phyloP scores from a whole-genome alignment of 129 eudicot genomes.

The Chrysanthemum seticuspe region DNA sequence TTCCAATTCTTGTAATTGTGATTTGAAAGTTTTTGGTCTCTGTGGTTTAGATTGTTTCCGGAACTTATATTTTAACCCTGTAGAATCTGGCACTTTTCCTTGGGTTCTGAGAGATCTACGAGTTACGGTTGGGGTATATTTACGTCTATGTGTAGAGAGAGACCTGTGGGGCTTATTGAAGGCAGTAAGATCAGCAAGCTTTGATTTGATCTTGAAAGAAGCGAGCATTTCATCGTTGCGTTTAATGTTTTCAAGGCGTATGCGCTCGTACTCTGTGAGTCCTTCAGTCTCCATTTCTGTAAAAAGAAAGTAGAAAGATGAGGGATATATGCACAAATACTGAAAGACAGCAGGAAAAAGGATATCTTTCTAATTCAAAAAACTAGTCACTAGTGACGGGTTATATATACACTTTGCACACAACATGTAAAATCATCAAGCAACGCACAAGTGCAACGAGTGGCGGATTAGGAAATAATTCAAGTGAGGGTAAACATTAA shows the following conservation, averaged over 20 bases:
- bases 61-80: conserved; percentile 40
- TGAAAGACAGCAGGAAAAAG: too few relatives aligned
- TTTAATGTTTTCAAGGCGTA: conserved; percentile 74
- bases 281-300: conserved; percentile 31
- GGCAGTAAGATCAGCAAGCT: conserved; percentile 46
- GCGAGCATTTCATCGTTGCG: conserved; percentile 73
- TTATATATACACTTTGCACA: too few relatives aligned
- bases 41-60: not conserved
- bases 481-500: too few relatives aligned
- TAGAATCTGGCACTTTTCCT: conserved; percentile 62
- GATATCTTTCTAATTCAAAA: too few relatives aligned
- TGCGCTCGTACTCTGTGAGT: conserved; percentile 73
- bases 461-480: too few relatives aligned
- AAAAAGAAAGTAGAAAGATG: not conserved
- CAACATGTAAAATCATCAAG: too few relatives aligned
- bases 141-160: not conserved
- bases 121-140: conserved; percentile 40
- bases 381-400: too few relatives aligned
- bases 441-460: too few relatives aligned
- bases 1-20: too few relatives aligned
- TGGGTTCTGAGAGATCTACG: conserved; percentile 75
- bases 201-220: conserved; percentile 72
- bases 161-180: conserved; percentile 51
- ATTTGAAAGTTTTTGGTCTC: too few relatives aligned
- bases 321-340: too few relatives aligned